Base-by-base conservation (phyloP, 2,329 filamentous ascomycete species). In the Ilyonectria robusta region DNA sequence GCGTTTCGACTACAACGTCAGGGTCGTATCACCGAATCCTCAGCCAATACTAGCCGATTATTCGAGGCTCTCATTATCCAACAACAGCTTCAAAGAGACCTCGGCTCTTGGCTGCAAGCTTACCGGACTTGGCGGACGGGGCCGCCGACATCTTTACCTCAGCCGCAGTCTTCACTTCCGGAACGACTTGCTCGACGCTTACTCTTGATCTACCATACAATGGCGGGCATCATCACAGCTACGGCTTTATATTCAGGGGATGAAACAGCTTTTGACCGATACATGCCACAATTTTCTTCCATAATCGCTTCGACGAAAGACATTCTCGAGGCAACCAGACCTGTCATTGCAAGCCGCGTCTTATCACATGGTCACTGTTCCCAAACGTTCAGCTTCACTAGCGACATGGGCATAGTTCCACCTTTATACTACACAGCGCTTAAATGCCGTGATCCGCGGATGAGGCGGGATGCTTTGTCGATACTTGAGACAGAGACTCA, bases 361-460 rank as follows among this genome's bases (percentile, higher is more conserved):
- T 4, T 21, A 57, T 29, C 11, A 54, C 15, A 5, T 50, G 40
- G 40, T 7, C 40, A 26, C 23, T 62, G 51, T 37, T 40, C 50
- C 7, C 6, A 47, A 40, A 6, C 55, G 6, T 62, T 48, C 19
- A 54, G 35, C 4, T 62, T 56, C 26, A 62, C 50, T 23, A 56
- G 51, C 21, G 59, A 62, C 21, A 6, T 56, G 4, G 59, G 59
- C n/a, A 29, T 62, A 33, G 17, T 56, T 46, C 59, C 50, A 19
- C 35, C 23, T 29, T 40, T 62, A 13, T 62, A 62, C 59, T 62
- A 62, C 29, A 56, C 51, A 42, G 59, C 59, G 8, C 51, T 62
- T 3, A 62, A 62, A 26, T 62, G 59, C 51, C 59, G 50, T 19
- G 42, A 62, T 48, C 42, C 42, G 2, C 3, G 23, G 37, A 56